Evolutionary conservation across 31 red algal species (phyloP), one percentile per base, ranked within the genome.

Genomic region (Porphyra umbilicalis): DNA sequence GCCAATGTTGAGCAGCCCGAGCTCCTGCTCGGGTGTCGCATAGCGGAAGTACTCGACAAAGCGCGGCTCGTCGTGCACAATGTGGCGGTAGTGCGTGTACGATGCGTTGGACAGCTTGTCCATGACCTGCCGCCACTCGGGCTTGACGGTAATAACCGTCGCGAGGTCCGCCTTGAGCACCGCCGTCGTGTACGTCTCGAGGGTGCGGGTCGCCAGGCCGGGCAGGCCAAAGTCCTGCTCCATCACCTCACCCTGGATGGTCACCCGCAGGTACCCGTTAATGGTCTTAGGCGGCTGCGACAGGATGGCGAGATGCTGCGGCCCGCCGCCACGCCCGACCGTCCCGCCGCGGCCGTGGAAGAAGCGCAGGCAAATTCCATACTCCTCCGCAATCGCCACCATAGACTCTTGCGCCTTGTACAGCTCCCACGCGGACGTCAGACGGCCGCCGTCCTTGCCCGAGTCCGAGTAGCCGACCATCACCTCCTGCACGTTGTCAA

Each of bases 391-490:
- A 42, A 82, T 79, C 84, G 77, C 77, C 37, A 85, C 91, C 87
- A 98, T 80, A 37, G 68, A 13, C 86, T 98, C 96, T 76, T 98
- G 96, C 6, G 93, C 90, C 76, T 95, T 89, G 85, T 95, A 98
- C 25, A 95, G 87, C 77, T 93, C 96, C 96, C 96, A 98, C 10
- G 90, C 87, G 36, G 93, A 91, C 9, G 96, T 94, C 7, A 98
- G 75, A 9, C 90, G 85, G 67, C 96, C 96, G 46, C 90, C 96
- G 79, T 98, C 96, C 80, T 98, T 98, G 39, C 90, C 93, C 35
- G 83, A 88, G 75, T 98, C 96, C 33, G 91, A 94, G 77, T 98
- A 98, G 15, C 96, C 96, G 79, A 98, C 89, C 96, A 98, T 98
- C 20, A 98, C 91, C 80, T 98, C 96, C 44, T 98, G 96, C 33